Conservation (phyloP, 73 alveolate genomes). For the Paramecium primaurelia region DNA sequence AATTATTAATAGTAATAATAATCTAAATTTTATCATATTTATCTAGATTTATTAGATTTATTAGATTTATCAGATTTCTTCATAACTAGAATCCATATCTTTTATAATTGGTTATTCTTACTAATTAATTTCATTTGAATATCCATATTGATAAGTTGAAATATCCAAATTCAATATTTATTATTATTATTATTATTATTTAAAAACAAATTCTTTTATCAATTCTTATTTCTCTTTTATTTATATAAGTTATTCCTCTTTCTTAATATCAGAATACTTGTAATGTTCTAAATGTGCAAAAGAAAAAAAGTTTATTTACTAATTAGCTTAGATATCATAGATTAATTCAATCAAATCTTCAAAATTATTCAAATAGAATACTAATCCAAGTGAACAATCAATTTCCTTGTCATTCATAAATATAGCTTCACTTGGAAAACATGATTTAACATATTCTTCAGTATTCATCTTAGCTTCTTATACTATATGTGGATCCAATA, state of each 20-base stretch:
- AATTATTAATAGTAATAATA: neutral
- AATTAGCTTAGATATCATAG: neutral
- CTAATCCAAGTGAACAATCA: conserved; percentile 31
- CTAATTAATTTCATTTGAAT: neutral
- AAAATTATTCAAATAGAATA: neutral
- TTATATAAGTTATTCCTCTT: neutral
- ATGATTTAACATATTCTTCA: conserved; percentile 6
- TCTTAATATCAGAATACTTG: neutral
- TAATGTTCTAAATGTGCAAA: neutral
- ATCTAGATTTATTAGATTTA: neutral
- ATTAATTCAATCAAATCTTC: neutral
- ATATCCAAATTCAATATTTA: neutral
- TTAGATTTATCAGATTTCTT: neutral
- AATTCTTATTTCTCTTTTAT: neutral
- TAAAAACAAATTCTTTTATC: neutral
- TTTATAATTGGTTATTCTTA: neutral
- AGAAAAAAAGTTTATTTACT: neutral
- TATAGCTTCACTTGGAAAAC: neutral
- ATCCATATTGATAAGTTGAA: neutral
- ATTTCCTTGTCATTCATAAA: neutral
- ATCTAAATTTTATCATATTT: neutral
- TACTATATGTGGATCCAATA: conserved; percentile 33
- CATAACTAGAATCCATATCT: neutral
- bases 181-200: neutral
- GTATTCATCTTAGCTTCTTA: neutral